phyloP scores from a whole-genome alignment of 2,329 filamentous ascomycete genomes.

The Ophiostoma montium region DNA sequence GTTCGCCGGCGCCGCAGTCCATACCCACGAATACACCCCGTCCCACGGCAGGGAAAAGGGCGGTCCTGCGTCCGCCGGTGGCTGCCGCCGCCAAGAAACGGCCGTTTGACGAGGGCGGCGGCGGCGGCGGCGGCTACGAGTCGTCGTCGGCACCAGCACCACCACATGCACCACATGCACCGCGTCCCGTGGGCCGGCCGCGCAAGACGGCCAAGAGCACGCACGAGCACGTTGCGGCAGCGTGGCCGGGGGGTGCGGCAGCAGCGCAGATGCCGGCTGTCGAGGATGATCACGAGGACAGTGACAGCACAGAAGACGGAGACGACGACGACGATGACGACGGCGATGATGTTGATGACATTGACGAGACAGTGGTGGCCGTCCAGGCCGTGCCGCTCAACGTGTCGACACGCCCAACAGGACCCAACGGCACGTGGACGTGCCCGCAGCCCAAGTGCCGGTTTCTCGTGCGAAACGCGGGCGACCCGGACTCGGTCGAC shows the following conservation, averaged over 20 bases:
- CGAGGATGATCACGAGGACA: no score
- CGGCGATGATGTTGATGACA: background rate
- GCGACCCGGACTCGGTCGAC: background rate
- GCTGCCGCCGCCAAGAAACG: conserved; percentile 27
- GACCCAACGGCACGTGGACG: conserved; percentile 49
- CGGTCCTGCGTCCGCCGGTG: conserved; percentile 28
- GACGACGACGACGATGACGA: background rate
- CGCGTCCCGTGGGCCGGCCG: background rate
- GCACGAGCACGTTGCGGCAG: background rate
- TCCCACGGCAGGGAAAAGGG: conserved; percentile 29
- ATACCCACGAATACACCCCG: background rate
- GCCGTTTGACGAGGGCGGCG: conserved; percentile 19
- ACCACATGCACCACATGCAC: no score
- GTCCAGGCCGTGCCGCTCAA: conserved; percentile 33
- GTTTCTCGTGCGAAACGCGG: conserved; percentile 40
- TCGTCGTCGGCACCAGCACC: background rate
- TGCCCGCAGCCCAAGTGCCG: conserved; percentile 51
- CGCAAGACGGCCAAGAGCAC: background rate
- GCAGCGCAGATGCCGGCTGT: no score
- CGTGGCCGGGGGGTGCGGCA: no score
- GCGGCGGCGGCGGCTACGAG: conserved; percentile 12
- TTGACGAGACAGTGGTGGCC: conserved; percentile 21
- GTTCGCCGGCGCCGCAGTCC: background rate
- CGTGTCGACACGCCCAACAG: conserved; percentile 34
- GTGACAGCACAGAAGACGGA: conserved; percentile 8